Evolutionary conservation across 164 flowering plant genomes (phyloP).

Genomic region (Kingdonia uniflora): DNA sequence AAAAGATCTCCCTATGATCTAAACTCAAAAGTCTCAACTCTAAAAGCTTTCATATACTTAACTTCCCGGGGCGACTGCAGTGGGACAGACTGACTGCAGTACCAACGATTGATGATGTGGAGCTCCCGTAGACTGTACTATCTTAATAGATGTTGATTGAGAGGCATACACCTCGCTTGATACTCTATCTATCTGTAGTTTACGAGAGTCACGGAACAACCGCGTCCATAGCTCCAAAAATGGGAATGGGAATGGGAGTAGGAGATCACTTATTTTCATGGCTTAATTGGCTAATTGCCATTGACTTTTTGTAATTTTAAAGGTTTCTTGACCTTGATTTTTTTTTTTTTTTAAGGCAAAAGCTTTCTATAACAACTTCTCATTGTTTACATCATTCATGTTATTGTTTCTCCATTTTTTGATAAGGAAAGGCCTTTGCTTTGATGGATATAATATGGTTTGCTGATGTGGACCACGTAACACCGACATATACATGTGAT

Average conservation of each 20-base stretch:
- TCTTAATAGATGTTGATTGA: too few relatives aligned
- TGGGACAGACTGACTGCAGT: too few relatives aligned
- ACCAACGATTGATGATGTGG: too few relatives aligned
- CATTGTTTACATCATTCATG: not conserved
- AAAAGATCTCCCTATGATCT: slow-evolving; percentile 3
- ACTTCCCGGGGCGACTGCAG: not conserved
- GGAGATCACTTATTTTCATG: slow-evolving; percentile 5
- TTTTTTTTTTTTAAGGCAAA: not conserved
- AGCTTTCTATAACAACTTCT: not conserved
- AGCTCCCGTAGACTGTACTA: too few relatives aligned
- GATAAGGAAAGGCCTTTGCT: not conserved
- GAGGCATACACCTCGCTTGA: too few relatives aligned
- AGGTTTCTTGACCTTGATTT: not conserved
- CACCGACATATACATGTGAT: slow-evolving; percentile 6
- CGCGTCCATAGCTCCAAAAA: too few relatives aligned
- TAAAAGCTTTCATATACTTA: slow-evolving; percentile 6
- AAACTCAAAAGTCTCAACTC: slow-evolving; percentile 6
- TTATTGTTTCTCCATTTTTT: not conserved
- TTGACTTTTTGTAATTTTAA: slow-evolving; percentile 2
- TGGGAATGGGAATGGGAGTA: too few relatives aligned
- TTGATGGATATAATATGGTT: not conserved
- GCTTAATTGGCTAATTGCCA: not conserved
- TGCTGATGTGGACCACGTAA: not conserved
- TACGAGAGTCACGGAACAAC: too few relatives aligned
- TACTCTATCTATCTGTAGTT: too few relatives aligned